A percentile compares a stretch with the other conserved stretches of the same genome.
phyloP scores from a whole-genome alignment of 2,329 filamentous ascomycete genomes.

The Teratosphaeria viscida region DNA sequence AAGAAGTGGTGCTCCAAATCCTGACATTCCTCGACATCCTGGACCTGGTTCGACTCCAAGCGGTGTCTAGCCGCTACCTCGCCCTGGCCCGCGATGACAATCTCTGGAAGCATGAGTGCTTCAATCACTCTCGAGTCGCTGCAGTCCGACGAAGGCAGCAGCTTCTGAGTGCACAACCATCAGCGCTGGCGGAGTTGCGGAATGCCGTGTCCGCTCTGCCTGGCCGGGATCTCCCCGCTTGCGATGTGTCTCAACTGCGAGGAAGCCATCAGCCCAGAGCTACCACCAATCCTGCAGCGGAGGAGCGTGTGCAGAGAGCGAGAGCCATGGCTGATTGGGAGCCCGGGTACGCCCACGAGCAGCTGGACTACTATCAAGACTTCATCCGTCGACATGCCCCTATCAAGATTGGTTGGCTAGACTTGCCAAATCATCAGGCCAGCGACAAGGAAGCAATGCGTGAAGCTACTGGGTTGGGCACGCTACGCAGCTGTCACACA shows the following conservation, averaged over 20 bases:
- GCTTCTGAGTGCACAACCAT: slow-evolving; percentile 28
- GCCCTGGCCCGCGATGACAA: slow-evolving; percentile 60
- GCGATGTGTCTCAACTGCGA: slow-evolving; percentile 14
- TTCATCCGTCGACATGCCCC: slow-evolving; percentile 74
- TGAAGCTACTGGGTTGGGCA: slow-evolving; percentile 63
- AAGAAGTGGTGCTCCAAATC: slow-evolving; percentile 35
- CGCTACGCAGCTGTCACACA: slow-evolving; percentile 45
- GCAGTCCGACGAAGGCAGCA: slow-evolving; percentile 46
- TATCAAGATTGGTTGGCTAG: slow-evolving; percentile 66
- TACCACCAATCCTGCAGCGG: slow-evolving; percentile 8
- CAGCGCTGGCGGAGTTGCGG: slow-evolving; percentile 33
- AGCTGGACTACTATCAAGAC: slow-evolving; percentile 76
- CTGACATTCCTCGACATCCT: slow-evolving; percentile 46
- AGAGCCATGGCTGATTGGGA: slow-evolving; percentile 73
- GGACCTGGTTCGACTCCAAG: slow-evolving; percentile 59
- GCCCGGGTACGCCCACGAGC: slow-evolving; percentile 60
- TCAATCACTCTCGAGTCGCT: slow-evolving; percentile 58
- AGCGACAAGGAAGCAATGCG: slow-evolving; percentile 35
- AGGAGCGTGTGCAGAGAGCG: slow-evolving; percentile 19
- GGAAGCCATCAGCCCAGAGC: slow-evolving; percentile 7
- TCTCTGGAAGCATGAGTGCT: slow-evolving; percentile 68
- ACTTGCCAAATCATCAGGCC: slow-evolving; percentile 42
- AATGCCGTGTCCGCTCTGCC: slow-evolving; percentile 29
- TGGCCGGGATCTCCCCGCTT: slow-evolving; percentile 11
- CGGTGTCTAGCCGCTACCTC: slow-evolving; percentile 56